Base-by-base conservation (phyloP, 2,329 filamentous ascomycete genomes). In the Apiospora arundinis region DNA sequence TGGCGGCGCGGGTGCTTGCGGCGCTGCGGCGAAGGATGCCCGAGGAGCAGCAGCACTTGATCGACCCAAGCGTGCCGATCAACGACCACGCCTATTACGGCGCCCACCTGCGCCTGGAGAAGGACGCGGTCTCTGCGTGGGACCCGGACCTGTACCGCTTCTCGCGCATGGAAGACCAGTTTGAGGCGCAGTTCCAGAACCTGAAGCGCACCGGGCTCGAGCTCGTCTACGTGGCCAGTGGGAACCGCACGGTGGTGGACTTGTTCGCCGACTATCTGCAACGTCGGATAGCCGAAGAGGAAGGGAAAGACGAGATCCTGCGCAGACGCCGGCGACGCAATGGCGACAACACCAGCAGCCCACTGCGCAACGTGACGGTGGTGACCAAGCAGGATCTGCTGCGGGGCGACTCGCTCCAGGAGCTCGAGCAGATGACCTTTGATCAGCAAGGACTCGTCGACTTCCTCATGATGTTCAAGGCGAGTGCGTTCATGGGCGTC, bases 381-480 rank as follows among this genome's bases (percentile, higher is more conserved):
- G 76, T 81, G 23, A 81, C 79, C 14, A 81, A 81, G 42, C 70
- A 77, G 42, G 79, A 81, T 60, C 68, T 81, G 44, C 74, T 81
- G 6, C 40, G 45, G 4, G 75, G 74, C 4, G 21, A 66, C 0
- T 75, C 77, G 60, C 72, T 73, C 9, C 18, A 56, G 52, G 70
- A 56, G 32, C 74, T 81, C 3, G 71, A 77, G 4, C 60, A 66
- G 25, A 69, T 81, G 16, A 78, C 78, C 0, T 81, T 80, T 49
- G 79, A 81, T 67, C 79, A 81, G 74, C 79, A 80, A 72, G 79
- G 75, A 2, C 74, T 81, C 67, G 75, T 81, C 6, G 79, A 81
- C 72, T 81, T 81, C 23, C 45, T 80, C 52, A 74, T 81, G 65
- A 76, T 81, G 73, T 79, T 80, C 73, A 78, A 76, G 71, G 75